Evolutionary conservation across 129 eudicot species (phyloP), one percentile per base, ranked within the genome.

Genomic region (Scalesia atractyloides): DNA sequence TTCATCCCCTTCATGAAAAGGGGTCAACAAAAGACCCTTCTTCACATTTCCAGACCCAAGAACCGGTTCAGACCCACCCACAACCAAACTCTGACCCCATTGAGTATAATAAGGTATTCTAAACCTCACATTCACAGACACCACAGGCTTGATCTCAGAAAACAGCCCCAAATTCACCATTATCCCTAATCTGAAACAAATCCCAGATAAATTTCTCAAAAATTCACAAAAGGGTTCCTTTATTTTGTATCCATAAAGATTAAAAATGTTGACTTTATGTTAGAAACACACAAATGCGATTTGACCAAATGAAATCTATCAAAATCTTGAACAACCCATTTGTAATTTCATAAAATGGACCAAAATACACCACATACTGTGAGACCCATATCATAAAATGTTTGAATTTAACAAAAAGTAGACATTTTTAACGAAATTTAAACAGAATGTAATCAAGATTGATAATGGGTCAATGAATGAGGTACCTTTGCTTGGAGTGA

Each of bases 41-140:
- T 86, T 90, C 80, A 90, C 88, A 70, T 88, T 81, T 91, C 99
- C 90, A 48, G 99, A 83, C 76, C 99, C 99, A 49, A 94, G 89
- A 66, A 90, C 76, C 26, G 88, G 86, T 37, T 84, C 89, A 19
- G 99, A 94, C 37, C 99, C 99, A 77, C 94, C 83, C 9, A 94
- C 94, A 43, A 94, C 77, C 48, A 94, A 73, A 72, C 89, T 84
- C 80, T 94, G 99, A 3, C 99, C 99, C 99, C 99, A 94, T 14
- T 90, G 89, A 69, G 99, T 94, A 58, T 70, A 90, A 70, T 94
- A 94, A 3, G 99, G 99, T 62, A 94, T 90, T 64, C 89, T 84
- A 69, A 94, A 94, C 72, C 85, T 84, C 74, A 86, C 76, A 66
- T 57, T 90, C 64, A 81, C 91, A 26, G 96, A 87, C 70, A 75